Evolutionary conservation across 202 grass and related monocot genomes (phyloP).

Genomic region (Brachypodium distachyon): DNA sequence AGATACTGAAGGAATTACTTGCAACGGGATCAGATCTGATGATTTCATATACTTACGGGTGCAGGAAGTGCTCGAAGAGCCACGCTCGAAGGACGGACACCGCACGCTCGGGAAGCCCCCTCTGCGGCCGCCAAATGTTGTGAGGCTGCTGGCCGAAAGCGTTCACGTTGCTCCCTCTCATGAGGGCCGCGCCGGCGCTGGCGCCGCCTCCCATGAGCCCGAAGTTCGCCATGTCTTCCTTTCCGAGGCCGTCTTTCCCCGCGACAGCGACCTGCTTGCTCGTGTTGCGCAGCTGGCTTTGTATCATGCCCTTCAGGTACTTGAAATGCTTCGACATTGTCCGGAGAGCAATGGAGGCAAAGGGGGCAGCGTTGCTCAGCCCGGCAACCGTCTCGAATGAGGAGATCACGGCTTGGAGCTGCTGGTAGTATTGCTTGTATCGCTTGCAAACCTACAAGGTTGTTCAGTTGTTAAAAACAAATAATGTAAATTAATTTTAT

Average conservation of each 20-base stretch:
- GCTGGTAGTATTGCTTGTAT: conserved; percentile 86
- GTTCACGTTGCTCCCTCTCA: conserved; percentile 30
- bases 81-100: conserved; percentile 87
- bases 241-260: conserved; percentile 34
- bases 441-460: conserved; percentile 68
- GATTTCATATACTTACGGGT: conserved; percentile 55
- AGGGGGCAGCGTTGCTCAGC: conserved; percentile 68
- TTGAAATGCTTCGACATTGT: conserved; percentile 90
- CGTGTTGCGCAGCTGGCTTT: conserved; percentile 52
- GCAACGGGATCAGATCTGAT: neutral
- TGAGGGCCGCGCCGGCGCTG: conserved; percentile 21
- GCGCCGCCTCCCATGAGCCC: conserved; percentile 35
- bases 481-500: neutral
- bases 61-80: conserved; percentile 88
- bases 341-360: conserved; percentile 57
- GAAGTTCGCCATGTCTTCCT: conserved; percentile 55
- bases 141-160: conserved; percentile 38
- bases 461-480: neutral
- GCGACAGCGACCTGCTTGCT: conserved; percentile 24
- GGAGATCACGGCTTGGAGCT: conserved; percentile 62
- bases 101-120: conserved; percentile 79
- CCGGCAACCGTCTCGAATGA: conserved; percentile 76
- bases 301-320: conserved; percentile 56
- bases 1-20: neutral
- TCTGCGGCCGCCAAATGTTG: conserved; percentile 75